Conservation (phyloP, 2,329 filamentous ascomycete genomes). For the Hypoxylon sp. region DNA sequence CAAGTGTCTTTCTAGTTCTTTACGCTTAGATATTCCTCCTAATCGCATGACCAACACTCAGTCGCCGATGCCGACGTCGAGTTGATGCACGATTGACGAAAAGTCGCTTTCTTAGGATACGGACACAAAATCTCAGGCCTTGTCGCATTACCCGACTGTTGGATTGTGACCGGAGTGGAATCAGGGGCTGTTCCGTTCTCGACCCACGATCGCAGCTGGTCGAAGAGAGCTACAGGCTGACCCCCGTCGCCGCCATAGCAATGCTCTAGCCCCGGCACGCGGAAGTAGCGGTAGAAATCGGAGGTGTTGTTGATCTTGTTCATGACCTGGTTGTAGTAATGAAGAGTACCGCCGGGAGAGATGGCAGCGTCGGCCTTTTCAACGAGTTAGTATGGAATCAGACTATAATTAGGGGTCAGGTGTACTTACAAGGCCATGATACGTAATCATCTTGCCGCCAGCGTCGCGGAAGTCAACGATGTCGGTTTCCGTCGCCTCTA, state of each 20-base stretch:
- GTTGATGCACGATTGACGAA: background rate
- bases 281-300: constrained; percentile 47
- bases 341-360: constrained; percentile 26
- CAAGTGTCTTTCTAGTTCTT: no score
- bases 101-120: constrained; percentile 3
- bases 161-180: constrained; percentile 7
- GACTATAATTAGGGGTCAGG: background rate
- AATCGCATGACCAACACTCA: constrained; percentile 26
- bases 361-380: constrained; percentile 29
- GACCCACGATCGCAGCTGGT: constrained; percentile 44
- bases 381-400: background rate
- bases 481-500: constrained; percentile 47
- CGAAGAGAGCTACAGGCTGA: constrained; percentile 40
- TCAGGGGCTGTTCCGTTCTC: constrained; percentile 44
- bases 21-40: no score
- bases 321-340: constrained; percentile 41
- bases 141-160: background rate
- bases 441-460: constrained; percentile 60
- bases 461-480: constrained; percentile 52
- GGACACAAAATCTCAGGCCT: constrained; percentile 2
- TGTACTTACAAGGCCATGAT: constrained; percentile 49
- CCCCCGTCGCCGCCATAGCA: constrained; percentile 44
- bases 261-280: constrained; percentile 46
- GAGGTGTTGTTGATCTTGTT: constrained; percentile 33
- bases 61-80: background rate